Evolutionary conservation across 2,329 filamentous ascomycete species (phyloP).

Genomic region (Penicillium sp.): DNA sequence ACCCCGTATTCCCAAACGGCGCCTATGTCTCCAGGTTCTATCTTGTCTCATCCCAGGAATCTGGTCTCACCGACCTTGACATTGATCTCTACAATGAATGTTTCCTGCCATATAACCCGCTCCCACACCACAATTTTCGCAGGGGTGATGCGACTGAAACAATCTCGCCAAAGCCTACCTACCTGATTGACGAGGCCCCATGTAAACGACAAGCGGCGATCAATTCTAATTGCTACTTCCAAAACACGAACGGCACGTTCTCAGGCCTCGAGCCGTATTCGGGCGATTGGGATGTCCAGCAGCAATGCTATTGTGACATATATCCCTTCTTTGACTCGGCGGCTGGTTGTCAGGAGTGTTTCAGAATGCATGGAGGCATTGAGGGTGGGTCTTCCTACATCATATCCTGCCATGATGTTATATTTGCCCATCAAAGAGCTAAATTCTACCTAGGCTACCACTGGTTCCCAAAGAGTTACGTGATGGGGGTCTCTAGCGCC

Average conservation of each 20-base stretch:
- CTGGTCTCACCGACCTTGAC: not conserved
- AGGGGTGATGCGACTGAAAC: not conserved
- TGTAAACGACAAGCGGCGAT: not conserved
- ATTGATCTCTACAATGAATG: not conserved
- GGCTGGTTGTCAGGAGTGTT: not conserved
- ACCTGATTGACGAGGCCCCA: not conserved
- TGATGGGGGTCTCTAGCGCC: not conserved
- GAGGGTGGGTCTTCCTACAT: not conserved
- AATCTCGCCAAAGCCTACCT: not conserved
- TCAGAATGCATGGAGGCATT: not conserved
- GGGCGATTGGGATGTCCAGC: not conserved
- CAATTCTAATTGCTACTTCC: not conserved
- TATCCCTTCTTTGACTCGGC: not conserved
- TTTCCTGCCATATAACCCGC: not conserved
- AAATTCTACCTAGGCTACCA: not conserved
- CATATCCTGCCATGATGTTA: too few species aligned
- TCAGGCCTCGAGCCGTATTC: not conserved
- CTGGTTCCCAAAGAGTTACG: not conserved
- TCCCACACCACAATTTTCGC: not conserved
- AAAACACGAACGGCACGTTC: not conserved
- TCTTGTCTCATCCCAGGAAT: not conserved
- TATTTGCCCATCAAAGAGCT: not conserved
- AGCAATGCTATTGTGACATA: not conserved
- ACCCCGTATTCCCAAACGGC: not conserved
- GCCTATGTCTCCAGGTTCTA: not conserved